These are phyloP conservation scores for Colletotrichum eleusines DNA, from an alignment of 2,329 filamentous ascomycete genomes.

Conservation along the genomic window DNA sequence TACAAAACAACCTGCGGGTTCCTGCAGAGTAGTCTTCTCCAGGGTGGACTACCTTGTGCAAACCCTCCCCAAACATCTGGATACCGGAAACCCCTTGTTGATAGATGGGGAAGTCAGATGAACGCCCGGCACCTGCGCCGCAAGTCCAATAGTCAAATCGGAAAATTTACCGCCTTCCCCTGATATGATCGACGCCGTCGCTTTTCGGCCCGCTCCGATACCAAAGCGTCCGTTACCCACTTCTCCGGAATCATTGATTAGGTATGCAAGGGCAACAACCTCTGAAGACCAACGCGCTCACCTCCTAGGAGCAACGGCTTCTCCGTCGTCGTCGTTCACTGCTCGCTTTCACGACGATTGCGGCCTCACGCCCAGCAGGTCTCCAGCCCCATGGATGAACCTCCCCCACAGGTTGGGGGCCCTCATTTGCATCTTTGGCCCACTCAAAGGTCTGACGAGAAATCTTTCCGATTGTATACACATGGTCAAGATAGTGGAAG, in stretches of 20 bases:
- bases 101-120: constrained; percentile 22
- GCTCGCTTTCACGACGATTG: neutral
- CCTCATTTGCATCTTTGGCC: constrained; percentile 22
- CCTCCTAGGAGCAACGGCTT: neutral
- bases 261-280: constrained; percentile 5
- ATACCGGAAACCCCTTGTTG: constrained; percentile 8
- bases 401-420: neutral
- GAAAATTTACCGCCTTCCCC: constrained; percentile 16
- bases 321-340: constrained; percentile 1
- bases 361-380: neutral
- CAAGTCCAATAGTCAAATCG: constrained; percentile 23
- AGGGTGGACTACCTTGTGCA: constrained; percentile 8
- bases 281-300: neutral
- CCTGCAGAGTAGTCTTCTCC: constrained; percentile 19
- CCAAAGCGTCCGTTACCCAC: constrained; percentile 28
- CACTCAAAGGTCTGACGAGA: constrained; percentile 8
- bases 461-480: constrained; percentile 16
- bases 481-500: constrained; percentile 32
- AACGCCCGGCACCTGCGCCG: constrained; percentile 4
- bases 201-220: constrained; percentile 36
- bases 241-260: neutral
- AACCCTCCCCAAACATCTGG: neutral
- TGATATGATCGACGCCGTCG: constrained; percentile 22
- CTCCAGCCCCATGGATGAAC: constrained; percentile 20
- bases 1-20: constrained; percentile 3